A percentile compares a stretch with the other conserved stretches of the same genome.
phyloP scores from a whole-genome alignment of 139 green algal genomes.

The Picochlorum sp. region DNA sequence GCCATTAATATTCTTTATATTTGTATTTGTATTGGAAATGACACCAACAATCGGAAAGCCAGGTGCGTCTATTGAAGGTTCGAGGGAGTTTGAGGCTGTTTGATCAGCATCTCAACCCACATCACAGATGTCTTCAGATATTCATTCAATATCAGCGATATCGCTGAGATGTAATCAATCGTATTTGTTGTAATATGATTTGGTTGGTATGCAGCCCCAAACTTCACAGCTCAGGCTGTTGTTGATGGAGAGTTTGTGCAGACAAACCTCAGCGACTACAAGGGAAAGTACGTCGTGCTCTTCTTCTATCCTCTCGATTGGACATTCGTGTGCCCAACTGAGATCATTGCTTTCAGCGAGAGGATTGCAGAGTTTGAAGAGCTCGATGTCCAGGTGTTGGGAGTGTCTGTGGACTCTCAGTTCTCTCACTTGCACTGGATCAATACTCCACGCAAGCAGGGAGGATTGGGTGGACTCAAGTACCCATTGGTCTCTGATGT shows the following conservation, averaged over 20 bases:
- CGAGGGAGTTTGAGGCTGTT: background rate
- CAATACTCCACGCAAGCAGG: conserved; percentile 31
- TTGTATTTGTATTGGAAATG: background rate
- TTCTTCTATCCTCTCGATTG: conserved; percentile 43
- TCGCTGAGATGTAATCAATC: too few species aligned
- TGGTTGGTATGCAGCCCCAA: conserved; percentile 18
- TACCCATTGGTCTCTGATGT: conserved; percentile 44
- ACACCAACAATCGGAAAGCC: conserved; percentile 1
- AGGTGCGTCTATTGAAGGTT: background rate
- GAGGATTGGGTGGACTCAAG: conserved; percentile 34
- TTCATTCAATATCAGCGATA: too few species aligned
- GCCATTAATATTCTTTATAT: background rate
- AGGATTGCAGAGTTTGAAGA: conserved; percentile 34
- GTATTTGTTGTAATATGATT: background rate
- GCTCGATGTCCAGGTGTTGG: conserved; percentile 27
- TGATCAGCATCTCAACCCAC: too few species aligned
- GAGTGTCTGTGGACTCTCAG: conserved; percentile 26
- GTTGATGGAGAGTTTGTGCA: conserved; percentile 32
- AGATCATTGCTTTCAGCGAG: conserved; percentile 42
- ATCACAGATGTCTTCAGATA: too few species aligned
- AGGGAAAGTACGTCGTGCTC: conserved; percentile 39
- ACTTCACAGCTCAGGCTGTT: conserved; percentile 21
- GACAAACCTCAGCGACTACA: conserved; percentile 25
- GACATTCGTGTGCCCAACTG: conserved; percentile 43
- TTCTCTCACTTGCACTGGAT: conserved; percentile 42